Evolutionary conservation across 768 basidiomycete species (phyloP), one percentile per base, ranked within the genome.

Genomic region (Infundibulicybe gibba): DNA sequence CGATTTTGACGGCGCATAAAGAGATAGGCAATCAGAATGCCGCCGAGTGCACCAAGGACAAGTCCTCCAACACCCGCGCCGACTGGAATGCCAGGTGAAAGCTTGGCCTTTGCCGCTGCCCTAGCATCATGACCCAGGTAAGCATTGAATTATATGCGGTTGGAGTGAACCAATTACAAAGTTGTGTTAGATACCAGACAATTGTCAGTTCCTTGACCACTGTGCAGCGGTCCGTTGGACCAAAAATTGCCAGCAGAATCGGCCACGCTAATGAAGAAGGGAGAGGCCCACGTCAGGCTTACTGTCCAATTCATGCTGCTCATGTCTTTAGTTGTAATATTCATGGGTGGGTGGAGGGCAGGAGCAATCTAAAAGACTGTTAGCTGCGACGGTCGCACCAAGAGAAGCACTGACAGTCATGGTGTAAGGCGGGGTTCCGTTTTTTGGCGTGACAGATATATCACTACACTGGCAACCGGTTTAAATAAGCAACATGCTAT

Each of bases 401-500:
- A 25, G 20, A 37, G 37, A 8, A 25, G 8, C 8, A 25, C 75
- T 52, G 51, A 79, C 82, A 14, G 78, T 81, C 44, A 83, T 61
- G 0, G 67, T 80, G 53, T 75, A 85, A 10, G 82, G 82, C 0
- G 79, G 74, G 3, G 77, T 80, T 13, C 82, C 82, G 51, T 80
- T 81, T 41, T 66, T 72, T 2, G 80, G 75, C 2, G 63, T 66
- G 35, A 83, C 53, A 13, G 72, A 67, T 25, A 85, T 72, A 54
- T 83, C 80, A 6, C 77, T 76, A 56, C 83, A 85, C 79, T 83
- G 49, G 35, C 42, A 25, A 35, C 44, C 3, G 37, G 40, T 13
- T 11, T 16, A 12, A 16, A 40, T 38, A 25, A n/a, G 40, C n/a
- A 17, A 44, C 35, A 34, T 10, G n/a, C 12, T 32, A 20, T 43